Percentiles rank a stretch among this genome's conserved stretches.
These are phyloP conservation scores for Boletus subparvulus DNA, from an alignment of 768 basidiomycete genomes.

Conservation along the genomic window DNA sequence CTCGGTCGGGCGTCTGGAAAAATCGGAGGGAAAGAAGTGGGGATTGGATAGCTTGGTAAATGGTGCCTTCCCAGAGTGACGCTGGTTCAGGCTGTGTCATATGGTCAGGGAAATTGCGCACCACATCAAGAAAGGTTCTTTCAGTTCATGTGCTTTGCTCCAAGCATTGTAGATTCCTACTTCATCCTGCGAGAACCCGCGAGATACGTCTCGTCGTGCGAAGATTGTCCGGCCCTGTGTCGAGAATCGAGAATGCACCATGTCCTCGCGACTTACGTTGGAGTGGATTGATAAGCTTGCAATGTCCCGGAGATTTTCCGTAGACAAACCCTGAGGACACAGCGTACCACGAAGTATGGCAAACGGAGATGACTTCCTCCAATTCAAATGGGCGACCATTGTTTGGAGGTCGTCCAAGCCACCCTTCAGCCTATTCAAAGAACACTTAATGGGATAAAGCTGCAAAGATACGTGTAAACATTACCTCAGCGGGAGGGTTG, in stretches of 20 bases:
- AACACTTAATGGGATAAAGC: neutral
- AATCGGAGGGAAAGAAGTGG: slow-evolving; percentile 57
- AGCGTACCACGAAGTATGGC: slow-evolving; percentile 56
- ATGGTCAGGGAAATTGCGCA: slow-evolving; percentile 22
- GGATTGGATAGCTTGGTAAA: slow-evolving; percentile 54
- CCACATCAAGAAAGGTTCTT: slow-evolving; percentile 38
- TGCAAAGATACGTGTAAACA: neutral
- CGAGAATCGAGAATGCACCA: neutral
- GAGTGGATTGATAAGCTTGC: slow-evolving; percentile 43
- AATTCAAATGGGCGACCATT: slow-evolving; percentile 49
- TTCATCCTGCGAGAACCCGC: slow-evolving; percentile 51
- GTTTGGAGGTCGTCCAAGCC: slow-evolving; percentile 42
- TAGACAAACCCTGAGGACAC: slow-evolving; percentile 35
- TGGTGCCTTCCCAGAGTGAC: slow-evolving; percentile 39
- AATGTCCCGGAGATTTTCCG: slow-evolving; percentile 30
- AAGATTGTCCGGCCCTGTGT: slow-evolving; percentile 30
- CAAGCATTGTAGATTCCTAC: slow-evolving; percentile 41
- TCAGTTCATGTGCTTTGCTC: slow-evolving; percentile 31
- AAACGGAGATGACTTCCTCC: slow-evolving; percentile 53
- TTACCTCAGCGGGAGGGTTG: slow-evolving; percentile 61
- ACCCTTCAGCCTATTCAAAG: slow-evolving; percentile 33
- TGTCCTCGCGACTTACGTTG: slow-evolving; percentile 15
- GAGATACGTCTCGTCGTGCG: slow-evolving; percentile 52
- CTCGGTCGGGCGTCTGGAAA: slow-evolving; percentile 28
- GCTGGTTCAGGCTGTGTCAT: slow-evolving; percentile 4